A percentile compares a stretch with the other conserved stretches of the same genome.
Evolutionary conservation across 164 flowering plant genomes (phyloP).

Genomic region (Piper betle): DNA sequence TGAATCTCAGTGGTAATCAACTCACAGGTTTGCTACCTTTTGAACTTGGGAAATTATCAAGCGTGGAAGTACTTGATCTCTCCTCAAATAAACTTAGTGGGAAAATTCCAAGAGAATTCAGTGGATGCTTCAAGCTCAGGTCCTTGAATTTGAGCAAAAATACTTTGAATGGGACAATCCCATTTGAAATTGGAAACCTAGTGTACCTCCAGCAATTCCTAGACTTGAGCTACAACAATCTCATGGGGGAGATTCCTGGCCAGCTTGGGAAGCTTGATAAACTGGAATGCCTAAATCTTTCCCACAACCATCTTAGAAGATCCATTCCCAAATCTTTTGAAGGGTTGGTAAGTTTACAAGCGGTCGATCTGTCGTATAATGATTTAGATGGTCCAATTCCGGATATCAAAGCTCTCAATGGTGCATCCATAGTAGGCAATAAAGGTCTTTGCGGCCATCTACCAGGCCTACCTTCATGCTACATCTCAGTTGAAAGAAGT

Average conservation of each 20-base stretch:
- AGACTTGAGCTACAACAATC: slow-evolving; percentile 33
- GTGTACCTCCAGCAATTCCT: slow-evolving; percentile 12
- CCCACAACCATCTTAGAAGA: slow-evolving; percentile 42
- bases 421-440: slow-evolving; percentile 9
- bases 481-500: too few species aligned
- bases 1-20: too few species aligned
- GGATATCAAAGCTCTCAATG: slow-evolving; percentile 1
- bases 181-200: slow-evolving; percentile 11
- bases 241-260: slow-evolving; percentile 27
- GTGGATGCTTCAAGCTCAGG: too few species aligned
- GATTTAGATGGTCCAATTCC: slow-evolving; percentile 39
- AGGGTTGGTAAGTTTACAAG: slow-evolving; percentile 24
- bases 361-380: slow-evolving; percentile 41
- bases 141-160: too few species aligned
- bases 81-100: too few species aligned
- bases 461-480: not conserved
- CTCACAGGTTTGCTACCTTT: too few species aligned
- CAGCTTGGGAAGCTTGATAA: slow-evolving; percentile 27
- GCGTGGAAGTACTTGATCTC: too few species aligned
- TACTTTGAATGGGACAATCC: too few species aligned
- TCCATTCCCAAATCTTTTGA: slow-evolving; percentile 26
- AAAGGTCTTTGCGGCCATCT: slow-evolving; percentile 27
- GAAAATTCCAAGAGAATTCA: too few species aligned
- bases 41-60: too few species aligned
- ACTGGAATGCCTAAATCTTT: slow-evolving; percentile 37